phyloP scores from a whole-genome alignment of 306 rosid species.

The Cotoneaster glaucophyllus region DNA sequence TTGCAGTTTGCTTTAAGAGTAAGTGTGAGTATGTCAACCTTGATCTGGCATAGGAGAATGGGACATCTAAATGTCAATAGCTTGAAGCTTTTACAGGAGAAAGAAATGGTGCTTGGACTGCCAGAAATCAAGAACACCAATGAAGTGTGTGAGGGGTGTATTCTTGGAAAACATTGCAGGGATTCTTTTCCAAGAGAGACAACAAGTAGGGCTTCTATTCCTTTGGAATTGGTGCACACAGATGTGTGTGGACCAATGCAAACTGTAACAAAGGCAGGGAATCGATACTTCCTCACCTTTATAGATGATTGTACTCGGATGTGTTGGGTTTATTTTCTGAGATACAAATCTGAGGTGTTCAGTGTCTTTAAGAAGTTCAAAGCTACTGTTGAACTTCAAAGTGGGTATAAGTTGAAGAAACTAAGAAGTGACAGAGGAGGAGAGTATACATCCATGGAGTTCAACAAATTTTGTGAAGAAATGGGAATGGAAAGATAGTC shows the following conservation, averaged over 20 bases:
- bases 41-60: not conserved
- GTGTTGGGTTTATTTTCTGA: not conserved
- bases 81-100: not conserved
- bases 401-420: not conserved
- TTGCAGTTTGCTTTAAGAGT: not conserved
- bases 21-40: not conserved
- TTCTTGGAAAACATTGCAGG: not conserved
- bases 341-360: not conserved
- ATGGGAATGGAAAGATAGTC: not conserved
- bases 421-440: not conserved
- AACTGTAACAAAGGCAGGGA: no score
- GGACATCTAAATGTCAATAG: not conserved
- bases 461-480: not conserved
- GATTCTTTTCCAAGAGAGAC: not conserved
- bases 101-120: not conserved
- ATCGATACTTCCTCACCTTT: not conserved
- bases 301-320: not conserved
- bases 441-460: not conserved
- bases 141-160: not conserved
- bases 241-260: no score
- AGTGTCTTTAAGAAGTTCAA: not conserved
- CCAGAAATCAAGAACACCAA: no score
- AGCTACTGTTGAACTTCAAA: not conserved
- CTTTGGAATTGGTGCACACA: not conserved
- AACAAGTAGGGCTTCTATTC: no score